Base-by-base conservation (phyloP, 2,329 filamentous ascomycete genomes). In the Sphaerostilbella broomeana region DNA sequence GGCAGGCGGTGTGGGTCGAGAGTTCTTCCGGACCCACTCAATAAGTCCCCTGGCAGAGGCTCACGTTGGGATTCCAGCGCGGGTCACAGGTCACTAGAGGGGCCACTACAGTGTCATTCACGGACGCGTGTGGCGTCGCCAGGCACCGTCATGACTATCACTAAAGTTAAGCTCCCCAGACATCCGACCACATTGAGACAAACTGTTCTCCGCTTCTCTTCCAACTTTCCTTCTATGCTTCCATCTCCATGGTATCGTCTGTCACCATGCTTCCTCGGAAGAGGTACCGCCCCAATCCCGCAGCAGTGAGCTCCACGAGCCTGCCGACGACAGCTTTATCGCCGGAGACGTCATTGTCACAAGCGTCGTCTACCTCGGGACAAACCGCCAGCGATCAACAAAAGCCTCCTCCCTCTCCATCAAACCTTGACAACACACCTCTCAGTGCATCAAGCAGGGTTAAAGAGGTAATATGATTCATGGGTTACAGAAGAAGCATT, bases 191-290 rank as follows among this genome's bases (percentile, higher is more conserved):
- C 22, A 35, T 43, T 31, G 32, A 26, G 24, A 19, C 27, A 24
- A 24, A 32, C 36, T 25, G 25, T 26, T 16, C 28, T 40, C n/a
- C 32, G 32, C 22, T 27, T 24, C 27, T 26, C 32, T 22, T 34
- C 29, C 28, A 19, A 16, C 29, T 6, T 32, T 24, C 12, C 22
- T 42, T 32, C 26, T 32, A 36, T 35, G 34, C 33, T 33, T 32
- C 11, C 6, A 11, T 6, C 8, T n/a, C 11, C 35, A 33, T 28
- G 25, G 13, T 27, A 10, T 26, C 12, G 32, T 21, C 26, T 12
- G 38, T 38, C 40, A 46, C 46, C 38, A 63, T 63, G 60, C 43
- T 53, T 47, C 50, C 57, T 32, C 59, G 59, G 42, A 63, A 62
- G 49, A 53, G 54, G 48, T 53, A 51, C 43, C 53, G 59, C 31